Base-by-base conservation (phyloP, 2,329 filamentous ascomycete genomes). In the Aspergillus costaricaensis region DNA sequence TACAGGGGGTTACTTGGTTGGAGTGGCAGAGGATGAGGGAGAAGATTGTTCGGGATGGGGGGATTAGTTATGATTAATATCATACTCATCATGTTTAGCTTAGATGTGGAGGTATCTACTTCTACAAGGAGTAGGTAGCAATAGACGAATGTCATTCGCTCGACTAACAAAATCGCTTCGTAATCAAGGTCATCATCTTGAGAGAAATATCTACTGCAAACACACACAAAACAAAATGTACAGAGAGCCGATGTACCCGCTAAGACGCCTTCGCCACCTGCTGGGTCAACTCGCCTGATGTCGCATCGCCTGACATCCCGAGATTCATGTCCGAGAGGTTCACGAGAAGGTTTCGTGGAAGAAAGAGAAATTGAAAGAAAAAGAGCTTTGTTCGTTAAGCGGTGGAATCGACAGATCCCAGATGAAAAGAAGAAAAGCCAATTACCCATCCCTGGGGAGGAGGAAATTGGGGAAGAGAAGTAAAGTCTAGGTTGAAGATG, bases 1-100 rank as follows among this genome's bases (percentile, higher is more conserved):
- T 95, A 57, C 91, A 96, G 74, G 91, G 87, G 2, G 81, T 91
- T 60, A 88, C 90, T 2, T 94, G 90, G 87, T 75, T 91, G 39
- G 82, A 87, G 62, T 96, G 91, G 91, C 86, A 92, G 70, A 69
- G 62, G 8, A 75, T 72, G 70, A 67, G 71, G 44, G 67, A 71
- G 41, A 60, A 66, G 14, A 55, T 78, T 51, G 60, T 59, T 12
- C 55, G 53, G 2, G 68, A 66, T 25, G 49, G 54, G 7, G 12
- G 27, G 6, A 23, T 14, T 27, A 8, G 4, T 43, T n/a, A 10
- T 25, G 21, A 50, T 39, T 10, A 43, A 48, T 39, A 39, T 39
- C 39, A 53, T 15, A 4, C 12, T 15, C 19, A 23, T 43, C 19
- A 30, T 30, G 27, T 30, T 30, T 8, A 8, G 2, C 5, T 9